These are phyloP conservation scores for Pleurotus eryngii DNA, from an alignment of 768 basidiomycete species.

Conservation along the genomic window DNA sequence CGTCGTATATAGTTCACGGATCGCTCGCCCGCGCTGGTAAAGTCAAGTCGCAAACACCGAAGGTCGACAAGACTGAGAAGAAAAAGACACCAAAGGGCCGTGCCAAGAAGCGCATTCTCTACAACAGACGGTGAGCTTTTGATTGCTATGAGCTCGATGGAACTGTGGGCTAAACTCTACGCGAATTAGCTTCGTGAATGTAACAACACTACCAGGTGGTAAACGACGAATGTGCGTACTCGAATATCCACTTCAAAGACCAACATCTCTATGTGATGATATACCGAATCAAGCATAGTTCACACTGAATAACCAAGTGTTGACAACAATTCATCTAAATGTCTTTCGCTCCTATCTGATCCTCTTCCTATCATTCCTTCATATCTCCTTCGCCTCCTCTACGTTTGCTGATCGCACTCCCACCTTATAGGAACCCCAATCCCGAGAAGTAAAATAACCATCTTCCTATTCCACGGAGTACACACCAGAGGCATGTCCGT, in stretches of 20 bases:
- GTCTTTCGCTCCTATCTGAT: slow-evolving; percentile 99
- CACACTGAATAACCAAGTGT: slow-evolving; percentile 87
- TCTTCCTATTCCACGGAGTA: background rate
- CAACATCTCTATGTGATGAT: slow-evolving; percentile 45
- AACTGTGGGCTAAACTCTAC: background rate
- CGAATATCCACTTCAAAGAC: background rate
- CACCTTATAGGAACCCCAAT: slow-evolving; percentile 53
- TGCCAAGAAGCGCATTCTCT: slow-evolving; percentile 93
- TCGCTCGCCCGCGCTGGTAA: slow-evolving; percentile 99
- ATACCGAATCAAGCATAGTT: slow-evolving; percentile 81
- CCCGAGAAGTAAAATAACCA: slow-evolving; percentile 51
- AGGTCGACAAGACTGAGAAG: slow-evolving; percentile 99
- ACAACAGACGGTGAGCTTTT: slow-evolving; percentile 79
- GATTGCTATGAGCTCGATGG: background rate
- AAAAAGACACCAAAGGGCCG: slow-evolving; percentile 97
- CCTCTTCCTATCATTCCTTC: slow-evolving; percentile 15
- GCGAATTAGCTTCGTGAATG: slow-evolving; percentile 78
- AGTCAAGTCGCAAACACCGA: slow-evolving; percentile 97
- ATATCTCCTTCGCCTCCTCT: slow-evolving; percentile 10
- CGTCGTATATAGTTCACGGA: slow-evolving; percentile 75
- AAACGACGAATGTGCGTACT: slow-evolving; percentile 92
- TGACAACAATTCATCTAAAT: slow-evolving; percentile 78
- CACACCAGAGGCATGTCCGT: background rate
- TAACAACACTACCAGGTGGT: slow-evolving; percentile 85
- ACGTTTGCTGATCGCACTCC: slow-evolving; percentile 21